Percentiles rank a stretch among this genome's conserved stretches.
Evolutionary conservation across 2,329 filamentous ascomycete species (phyloP).

Genomic region (Neofusicoccum laricinum): DNA sequence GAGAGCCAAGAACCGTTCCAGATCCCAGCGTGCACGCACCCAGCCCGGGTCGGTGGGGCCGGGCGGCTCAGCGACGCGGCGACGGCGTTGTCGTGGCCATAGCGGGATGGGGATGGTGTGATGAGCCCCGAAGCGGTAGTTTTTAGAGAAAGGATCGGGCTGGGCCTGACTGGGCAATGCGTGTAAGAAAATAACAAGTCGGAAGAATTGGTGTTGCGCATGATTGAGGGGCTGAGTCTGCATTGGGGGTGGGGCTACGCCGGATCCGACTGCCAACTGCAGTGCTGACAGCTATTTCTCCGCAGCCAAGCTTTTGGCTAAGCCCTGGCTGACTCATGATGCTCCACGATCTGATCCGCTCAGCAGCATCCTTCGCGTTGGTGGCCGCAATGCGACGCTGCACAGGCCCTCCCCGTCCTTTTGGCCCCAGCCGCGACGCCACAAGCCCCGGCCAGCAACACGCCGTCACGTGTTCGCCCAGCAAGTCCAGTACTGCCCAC

Average conservation of each 20-base stretch:
- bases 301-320: not conserved
- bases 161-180: not conserved
- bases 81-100: not conserved
- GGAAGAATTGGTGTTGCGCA: not conserved
- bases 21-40: not conserved
- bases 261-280: no score
- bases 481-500: not conserved
- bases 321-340: not conserved
- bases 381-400: not conserved
- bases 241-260: no score
- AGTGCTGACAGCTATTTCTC: not conserved
- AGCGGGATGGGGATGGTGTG: not conserved
- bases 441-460: not conserved
- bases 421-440: not conserved
- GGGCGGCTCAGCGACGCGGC: not conserved
- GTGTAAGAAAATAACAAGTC: not conserved
- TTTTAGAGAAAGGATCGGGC: not conserved
- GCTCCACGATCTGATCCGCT: not conserved
- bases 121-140: not conserved
- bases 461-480: not conserved
- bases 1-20: no score
- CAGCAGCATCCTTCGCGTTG: not conserved
- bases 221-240: not conserved
- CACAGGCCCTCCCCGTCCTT: not conserved
- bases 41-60: not conserved